Percentiles rank a stretch among this genome's conserved stretches.
Conservation (phyloP, 2,329 filamentous ascomycete species). For the Ceratocystis huliohia region DNA sequence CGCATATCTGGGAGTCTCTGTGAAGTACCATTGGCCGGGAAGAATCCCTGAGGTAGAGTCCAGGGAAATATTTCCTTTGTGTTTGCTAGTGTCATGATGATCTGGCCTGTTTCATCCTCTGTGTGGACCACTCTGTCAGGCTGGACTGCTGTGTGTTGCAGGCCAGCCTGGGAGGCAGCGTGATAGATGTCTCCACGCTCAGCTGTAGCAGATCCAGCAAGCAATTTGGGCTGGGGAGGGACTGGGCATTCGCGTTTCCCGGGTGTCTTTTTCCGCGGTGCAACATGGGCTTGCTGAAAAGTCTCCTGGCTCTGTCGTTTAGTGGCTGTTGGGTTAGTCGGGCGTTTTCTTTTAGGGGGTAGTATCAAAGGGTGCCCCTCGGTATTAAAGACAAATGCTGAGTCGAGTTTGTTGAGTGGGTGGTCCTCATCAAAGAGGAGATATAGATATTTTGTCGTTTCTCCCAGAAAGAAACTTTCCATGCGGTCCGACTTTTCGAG, state of each 20-base stretch:
- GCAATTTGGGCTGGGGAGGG: constrained; percentile 44
- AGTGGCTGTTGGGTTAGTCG: neutral
- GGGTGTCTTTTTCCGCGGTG: constrained; percentile 18
- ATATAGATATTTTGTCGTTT: constrained; percentile 93
- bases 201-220: constrained; percentile 68
- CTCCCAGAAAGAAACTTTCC: constrained; percentile 97
- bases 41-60: constrained; percentile 66
- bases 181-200: constrained; percentile 75
- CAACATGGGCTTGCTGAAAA: constrained; percentile 14
- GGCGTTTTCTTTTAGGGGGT: constrained; percentile 33
- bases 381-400: constrained; percentile 84
- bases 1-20: constrained; percentile 56
- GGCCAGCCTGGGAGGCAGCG: constrained; percentile 68
- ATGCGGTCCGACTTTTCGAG: constrained; percentile 87
- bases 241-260: constrained; percentile 50
- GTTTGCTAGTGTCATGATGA: constrained; percentile 36
- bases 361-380: constrained; percentile 90
- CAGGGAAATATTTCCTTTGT: constrained; percentile 55
- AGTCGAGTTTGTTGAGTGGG: constrained; percentile 75
- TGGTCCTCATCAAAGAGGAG: constrained; percentile 77
- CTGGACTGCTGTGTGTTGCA: constrained; percentile 62
- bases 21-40: constrained; percentile 68
- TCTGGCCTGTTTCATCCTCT: constrained; percentile 37
- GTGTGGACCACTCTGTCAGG: constrained; percentile 35
- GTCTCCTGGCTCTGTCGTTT: neutral